A percentile compares a stretch with the other conserved stretches of the same genome.
Evolutionary conservation across 2,329 filamentous ascomycete species (phyloP).

Genomic region (Scedosporium boydii): DNA sequence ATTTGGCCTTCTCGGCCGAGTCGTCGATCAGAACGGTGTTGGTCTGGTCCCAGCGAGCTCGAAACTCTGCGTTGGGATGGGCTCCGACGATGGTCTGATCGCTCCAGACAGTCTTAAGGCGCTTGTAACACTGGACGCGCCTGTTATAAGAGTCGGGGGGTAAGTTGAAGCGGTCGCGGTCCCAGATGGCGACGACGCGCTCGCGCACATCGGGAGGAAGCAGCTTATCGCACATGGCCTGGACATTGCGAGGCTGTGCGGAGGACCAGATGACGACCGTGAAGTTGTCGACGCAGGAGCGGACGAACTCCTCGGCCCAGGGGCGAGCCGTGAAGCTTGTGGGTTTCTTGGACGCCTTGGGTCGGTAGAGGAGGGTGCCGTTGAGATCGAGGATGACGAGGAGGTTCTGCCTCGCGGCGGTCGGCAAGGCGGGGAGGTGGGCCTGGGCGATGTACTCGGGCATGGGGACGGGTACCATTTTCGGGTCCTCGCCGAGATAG

Average conservation of each 20-base stretch:
- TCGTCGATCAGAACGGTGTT: constrained; percentile 92
- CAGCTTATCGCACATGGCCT: constrained; percentile 54
- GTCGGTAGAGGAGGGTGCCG: constrained; percentile 75
- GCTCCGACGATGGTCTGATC: constrained; percentile 31
- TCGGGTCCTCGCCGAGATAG: constrained; percentile 31
- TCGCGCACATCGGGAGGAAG: constrained; percentile 44
- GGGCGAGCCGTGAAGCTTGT: constrained; percentile 57
- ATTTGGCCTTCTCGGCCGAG: constrained; percentile 66
- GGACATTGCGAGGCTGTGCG: constrained; percentile 64
- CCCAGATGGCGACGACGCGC: constrained; percentile 64
- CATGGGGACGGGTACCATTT: constrained; percentile 52
- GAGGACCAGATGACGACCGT: constrained; percentile 87
- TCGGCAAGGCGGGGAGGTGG: constrained; percentile 27
- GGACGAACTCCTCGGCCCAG: constrained; percentile 57
- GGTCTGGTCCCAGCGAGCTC: constrained; percentile 58
- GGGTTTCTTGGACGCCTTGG: constrained; percentile 32
- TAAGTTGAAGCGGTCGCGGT: constrained; percentile 66
- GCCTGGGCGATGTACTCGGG: constrained; percentile 51
- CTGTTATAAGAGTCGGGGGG: constrained; percentile 50
- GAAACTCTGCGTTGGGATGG: constrained; percentile 32
- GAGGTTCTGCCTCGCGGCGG: constrained; percentile 47
- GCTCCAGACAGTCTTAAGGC: constrained; percentile 63
- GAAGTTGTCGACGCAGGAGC: constrained; percentile 66
- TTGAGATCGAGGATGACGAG: constrained; percentile 89
- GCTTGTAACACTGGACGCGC: constrained; percentile 85